Base-by-base conservation (phyloP, 2,329 filamentous ascomycete species). In the Tolypocladium album region DNA sequence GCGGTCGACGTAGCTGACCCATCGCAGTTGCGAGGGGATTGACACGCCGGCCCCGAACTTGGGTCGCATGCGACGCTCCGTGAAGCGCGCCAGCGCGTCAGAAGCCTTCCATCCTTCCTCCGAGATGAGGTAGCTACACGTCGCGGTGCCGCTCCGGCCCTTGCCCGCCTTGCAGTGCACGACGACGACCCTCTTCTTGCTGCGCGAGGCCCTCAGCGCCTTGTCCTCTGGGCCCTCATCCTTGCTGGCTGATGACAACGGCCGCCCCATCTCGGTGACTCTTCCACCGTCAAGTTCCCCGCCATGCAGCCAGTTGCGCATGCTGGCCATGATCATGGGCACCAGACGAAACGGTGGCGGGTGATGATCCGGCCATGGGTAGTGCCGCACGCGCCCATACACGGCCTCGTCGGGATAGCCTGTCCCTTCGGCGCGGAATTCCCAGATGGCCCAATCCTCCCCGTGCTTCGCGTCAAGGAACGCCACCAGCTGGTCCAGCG, bases 161-260 rank as follows among this genome's bases (percentile, higher is more conserved):
- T 99, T 99, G 3, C 94, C 94, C 1, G 94, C 94, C 72, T 97
- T 97, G 78, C 94, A 97, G 74, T 99, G 94, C 9, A 97, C 91
- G 8, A 97, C 92, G 0, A 88, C 88, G 0, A 97, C 90, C 40
- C 91, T 80, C 43, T 74, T 71, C 53, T 69, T 70, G 40, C 74
- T 69, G 57, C 71, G 72, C 43, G 71, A 64, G 5, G 36, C 1
- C 15, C 22, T 34, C 52, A 13, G 42, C 15, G 22, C 27, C 53
- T 40, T 27, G 20, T 24, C 53, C 59, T 22, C 39, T 53, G 39
- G 20, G 27, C 60, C 58, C 11, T 12, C 39, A 15, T 57, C 55
- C 22, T n/a, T 62, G 61, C 24, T 57, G 39, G 45, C 12, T 38
- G 36, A 36, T 24, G 22, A 42, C 20, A 34, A 9, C 40, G 36